These are phyloP conservation scores for Fusarium vanettenii DNA, from an alignment of 2,329 filamentous ascomycete species.

Conservation along the genomic window DNA sequence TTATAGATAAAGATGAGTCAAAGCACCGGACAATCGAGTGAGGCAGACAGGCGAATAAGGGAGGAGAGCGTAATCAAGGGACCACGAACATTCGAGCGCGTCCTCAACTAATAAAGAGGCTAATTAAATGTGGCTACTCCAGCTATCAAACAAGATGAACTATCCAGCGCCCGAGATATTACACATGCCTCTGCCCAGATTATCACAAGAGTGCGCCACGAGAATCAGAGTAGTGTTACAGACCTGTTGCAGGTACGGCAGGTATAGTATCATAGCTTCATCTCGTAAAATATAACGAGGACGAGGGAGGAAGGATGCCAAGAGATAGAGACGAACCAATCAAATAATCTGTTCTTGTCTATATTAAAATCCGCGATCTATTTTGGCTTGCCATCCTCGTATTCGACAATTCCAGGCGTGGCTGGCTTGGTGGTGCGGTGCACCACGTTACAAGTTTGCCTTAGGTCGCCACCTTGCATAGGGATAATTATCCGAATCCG, in stretches of 20 bases:
- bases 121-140: too few species aligned
- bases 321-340: background rate
- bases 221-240: too few species aligned
- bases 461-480: background rate
- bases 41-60: too few species aligned
- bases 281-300: background rate
- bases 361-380: background rate
- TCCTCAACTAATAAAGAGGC: too few species aligned
- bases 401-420: background rate
- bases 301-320: background rate
- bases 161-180: too few species aligned
- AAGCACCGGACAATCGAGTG: too few species aligned
- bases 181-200: too few species aligned
- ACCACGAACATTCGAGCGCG: too few species aligned
- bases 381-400: background rate
- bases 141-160: too few species aligned
- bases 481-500: background rate
- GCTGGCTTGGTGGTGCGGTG: background rate
- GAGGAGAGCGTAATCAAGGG: too few species aligned
- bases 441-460: background rate
- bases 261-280: background rate
- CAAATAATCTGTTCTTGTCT: background rate
- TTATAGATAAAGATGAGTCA: too few species aligned
- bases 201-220: too few species aligned
- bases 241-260: background rate